A percentile compares a stretch with the other conserved stretches of the same genome.
phyloP scores from a whole-genome alignment of 805 yeast genomes.

The Lachancea dasiensis region DNA sequence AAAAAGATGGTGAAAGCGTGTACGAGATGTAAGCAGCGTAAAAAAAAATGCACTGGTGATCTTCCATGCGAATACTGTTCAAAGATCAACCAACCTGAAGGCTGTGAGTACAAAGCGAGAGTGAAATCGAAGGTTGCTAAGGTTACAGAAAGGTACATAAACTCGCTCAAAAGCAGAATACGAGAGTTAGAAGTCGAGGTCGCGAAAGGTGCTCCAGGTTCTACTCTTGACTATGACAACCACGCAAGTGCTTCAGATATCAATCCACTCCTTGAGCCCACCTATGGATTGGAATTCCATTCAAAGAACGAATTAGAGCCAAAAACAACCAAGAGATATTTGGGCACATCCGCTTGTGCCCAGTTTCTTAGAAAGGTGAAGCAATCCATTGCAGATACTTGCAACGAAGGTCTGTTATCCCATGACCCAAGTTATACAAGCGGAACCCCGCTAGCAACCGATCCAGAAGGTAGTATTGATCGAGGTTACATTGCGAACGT shows the following conservation, averaged over 20 bases:
- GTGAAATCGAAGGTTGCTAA: conserved; percentile 13
- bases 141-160: conserved; percentile 15
- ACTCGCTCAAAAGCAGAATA: conserved; percentile 14
- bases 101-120: conserved; percentile 13
- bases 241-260: neutral
- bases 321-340: conserved; percentile 1
- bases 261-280: conserved; percentile 13
- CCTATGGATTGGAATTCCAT: neutral
- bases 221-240: neutral
- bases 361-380: conserved; percentile 13
- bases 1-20: conserved; percentile 15
- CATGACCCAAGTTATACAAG: neutral
- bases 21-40: conserved; percentile 16
- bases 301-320: neutral
- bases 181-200: conserved; percentile 11
- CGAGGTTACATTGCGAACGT: neutral
- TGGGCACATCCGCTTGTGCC: conserved; percentile 16
- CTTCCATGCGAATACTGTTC: conserved; percentile 18
- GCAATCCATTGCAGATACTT: conserved; percentile 11
- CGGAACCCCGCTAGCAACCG: neutral
- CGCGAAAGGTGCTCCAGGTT: conserved; percentile 1
- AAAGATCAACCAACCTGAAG: conserved; percentile 13
- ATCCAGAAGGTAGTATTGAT: neutral
- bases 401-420: conserved; percentile 1
- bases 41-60: conserved; percentile 17